Evolutionary conservation across 2,329 filamentous ascomycete genomes (phyloP), one percentile per base, ranked within the genome.

Genomic region (Lojkania enalia): DNA sequence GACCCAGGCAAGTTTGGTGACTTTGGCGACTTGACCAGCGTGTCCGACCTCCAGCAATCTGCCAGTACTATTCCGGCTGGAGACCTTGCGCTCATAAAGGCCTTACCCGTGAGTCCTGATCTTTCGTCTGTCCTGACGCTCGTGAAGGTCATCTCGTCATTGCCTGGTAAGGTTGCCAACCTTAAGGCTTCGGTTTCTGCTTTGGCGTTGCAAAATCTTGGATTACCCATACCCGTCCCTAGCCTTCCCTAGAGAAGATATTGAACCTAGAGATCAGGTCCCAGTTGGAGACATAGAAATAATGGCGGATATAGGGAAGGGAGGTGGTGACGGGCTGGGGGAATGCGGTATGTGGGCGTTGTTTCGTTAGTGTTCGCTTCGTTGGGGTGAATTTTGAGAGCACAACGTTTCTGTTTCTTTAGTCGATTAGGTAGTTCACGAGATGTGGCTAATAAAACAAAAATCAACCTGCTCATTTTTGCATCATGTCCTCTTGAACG

Each of bases 1-100:
- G 53, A 58, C 42, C 51, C 54, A 1, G 12, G 16, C 39, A 57
- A 57, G 32, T 57, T 57, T 44, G 31, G 38, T 12, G 9, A 11
- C 5, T 38, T 58, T 6, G 35, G 35, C 15, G 41, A 25, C 14
- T 42, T 58, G 9, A 52, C 44, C 4, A 56, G 32, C 19, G 20
- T 54, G 6, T 16, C 42, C 9, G 35, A 42, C 12, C 39, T 56
- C 6, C 25, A 42, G 30, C 29, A 39, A 18, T 51, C 53, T 12
- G 45, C 49, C 13, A 7, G 23, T 20, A n/a, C 14, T 13, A 42
- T 58, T 16, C 36, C 51, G 6, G 20, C 53, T 4, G 20, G 20
- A 5, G 53, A 56, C 31, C 39, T 55, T 6, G 35, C 36, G 7
- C 48, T 58, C 45, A 27, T 58, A 15, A 55, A 46, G 44, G 37